Percentiles rank a stretch among this genome's conserved stretches.
Conservation (phyloP, 192 early-diverging fungal genomes). For the Backusella parvicylindrica region DNA sequence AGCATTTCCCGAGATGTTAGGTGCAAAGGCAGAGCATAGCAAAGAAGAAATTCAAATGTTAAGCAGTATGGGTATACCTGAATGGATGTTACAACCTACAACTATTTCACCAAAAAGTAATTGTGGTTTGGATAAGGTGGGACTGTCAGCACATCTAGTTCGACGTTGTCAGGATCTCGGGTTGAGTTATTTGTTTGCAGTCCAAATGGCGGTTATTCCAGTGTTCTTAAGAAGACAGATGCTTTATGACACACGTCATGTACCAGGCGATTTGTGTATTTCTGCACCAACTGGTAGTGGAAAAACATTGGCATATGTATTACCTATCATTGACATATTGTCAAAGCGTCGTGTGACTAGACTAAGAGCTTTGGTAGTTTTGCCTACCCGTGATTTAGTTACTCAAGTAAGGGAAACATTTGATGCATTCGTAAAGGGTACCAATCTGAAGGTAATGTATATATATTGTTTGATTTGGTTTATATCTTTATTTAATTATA, state of each 20-base stretch:
- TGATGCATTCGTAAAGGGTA: constrained; percentile 73
- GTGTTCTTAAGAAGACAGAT: constrained; percentile 65
- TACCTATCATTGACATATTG: constrained; percentile 88
- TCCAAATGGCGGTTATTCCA: constrained; percentile 86
- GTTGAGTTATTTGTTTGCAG: constrained; percentile 80
- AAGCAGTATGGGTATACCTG: constrained; percentile 73
- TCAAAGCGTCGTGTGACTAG: constrained; percentile 70
- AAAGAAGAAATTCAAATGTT: constrained; percentile 42
- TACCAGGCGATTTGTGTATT: constrained; percentile 87
- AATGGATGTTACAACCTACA: constrained; percentile 84
- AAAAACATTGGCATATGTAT: constrained; percentile 93
- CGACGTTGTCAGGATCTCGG: constrained; percentile 60
- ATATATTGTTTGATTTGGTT: no score
- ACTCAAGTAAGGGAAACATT: constrained; percentile 86
- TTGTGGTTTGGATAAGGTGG: constrained; percentile 24
- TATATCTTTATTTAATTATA: background rate
- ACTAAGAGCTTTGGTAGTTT: constrained; percentile 82
- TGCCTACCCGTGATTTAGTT: constrained; percentile 93
- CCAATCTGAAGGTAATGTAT: constrained; percentile 50
- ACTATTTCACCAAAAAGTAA: constrained; percentile 54
- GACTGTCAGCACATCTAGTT: constrained; percentile 62
- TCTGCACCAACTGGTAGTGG: constrained; percentile 95
- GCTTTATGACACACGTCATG: constrained; percentile 64
- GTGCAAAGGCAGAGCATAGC: constrained; percentile 27
- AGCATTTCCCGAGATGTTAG: constrained; percentile 43